Conservation (phyloP, 179 eudicot genomes). For the Beta lomatogona region DNA sequence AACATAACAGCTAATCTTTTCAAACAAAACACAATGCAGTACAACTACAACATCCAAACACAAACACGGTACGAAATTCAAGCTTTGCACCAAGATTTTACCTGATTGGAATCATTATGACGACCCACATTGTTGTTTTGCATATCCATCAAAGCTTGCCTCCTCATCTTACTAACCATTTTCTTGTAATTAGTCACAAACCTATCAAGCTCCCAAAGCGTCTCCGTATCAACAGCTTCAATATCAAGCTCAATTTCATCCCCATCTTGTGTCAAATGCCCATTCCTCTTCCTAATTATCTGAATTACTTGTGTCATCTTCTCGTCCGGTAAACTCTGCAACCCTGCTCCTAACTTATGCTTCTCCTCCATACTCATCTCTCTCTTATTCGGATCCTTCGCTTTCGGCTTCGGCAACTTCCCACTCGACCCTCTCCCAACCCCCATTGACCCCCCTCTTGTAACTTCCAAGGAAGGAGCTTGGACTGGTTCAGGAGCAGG, state of each 20-base stretch:
- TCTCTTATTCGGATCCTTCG: conserved; percentile 73
- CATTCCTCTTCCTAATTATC: conserved; percentile 71
- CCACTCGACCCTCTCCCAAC: conserved; percentile 39
- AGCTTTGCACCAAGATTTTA: background rate
- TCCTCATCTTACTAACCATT: conserved; percentile 65
- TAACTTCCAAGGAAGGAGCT: background rate
- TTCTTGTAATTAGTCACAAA: conserved; percentile 89
- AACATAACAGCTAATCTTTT: background rate
- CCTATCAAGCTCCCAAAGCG: conserved; percentile 92
- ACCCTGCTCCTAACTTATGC: conserved; percentile 66
- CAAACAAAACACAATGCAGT: background rate
- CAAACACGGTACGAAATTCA: background rate
- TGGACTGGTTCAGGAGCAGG: conserved; percentile 8
- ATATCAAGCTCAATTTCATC: conserved; percentile 95
- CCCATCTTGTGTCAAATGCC: conserved; percentile 64
- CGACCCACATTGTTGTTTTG: conserved; percentile 39
- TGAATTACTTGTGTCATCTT: conserved; percentile 82
- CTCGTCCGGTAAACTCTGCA: conserved; percentile 78
- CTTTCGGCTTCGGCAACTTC: conserved; percentile 82
- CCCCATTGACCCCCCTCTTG: conserved; percentile 26
- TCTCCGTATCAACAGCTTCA: conserved; percentile 82
- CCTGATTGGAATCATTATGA: conserved; percentile 25
- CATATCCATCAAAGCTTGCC: conserved; percentile 61
- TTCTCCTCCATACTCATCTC: conserved; percentile 83
- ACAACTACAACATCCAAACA: background rate